phyloP scores from a whole-genome alignment of 495 filamentous ascomycete genomes.

The Lineolata rhizophorae region DNA sequence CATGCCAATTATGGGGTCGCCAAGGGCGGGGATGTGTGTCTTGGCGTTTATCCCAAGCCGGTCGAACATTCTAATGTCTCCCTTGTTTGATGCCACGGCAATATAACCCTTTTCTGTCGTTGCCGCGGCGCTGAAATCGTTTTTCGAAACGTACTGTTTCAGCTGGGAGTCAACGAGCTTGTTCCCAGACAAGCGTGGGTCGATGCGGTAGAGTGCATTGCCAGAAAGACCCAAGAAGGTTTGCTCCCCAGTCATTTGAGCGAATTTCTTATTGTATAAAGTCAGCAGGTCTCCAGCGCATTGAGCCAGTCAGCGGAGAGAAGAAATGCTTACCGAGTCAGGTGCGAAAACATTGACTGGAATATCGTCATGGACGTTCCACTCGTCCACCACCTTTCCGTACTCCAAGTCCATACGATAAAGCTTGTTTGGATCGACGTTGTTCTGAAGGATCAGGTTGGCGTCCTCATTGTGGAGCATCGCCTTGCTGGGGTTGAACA shows the following conservation, averaged over 20 bases:
- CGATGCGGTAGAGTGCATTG: constrained; percentile 85
- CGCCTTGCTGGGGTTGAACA: constrained; percentile 90
- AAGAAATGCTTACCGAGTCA: constrained; percentile 35
- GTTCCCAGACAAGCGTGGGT: constrained; percentile 72
- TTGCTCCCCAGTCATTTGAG: constrained; percentile 89
- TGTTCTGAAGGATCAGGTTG: constrained; percentile 81
- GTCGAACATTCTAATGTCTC: constrained; percentile 92
- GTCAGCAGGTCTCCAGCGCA: constrained; percentile 10
- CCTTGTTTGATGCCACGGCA: constrained; percentile 91
- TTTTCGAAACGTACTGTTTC: constrained; percentile 91
- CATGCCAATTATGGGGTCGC: constrained; percentile 83
- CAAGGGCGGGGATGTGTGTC: constrained; percentile 86
- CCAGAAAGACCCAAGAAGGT: constrained; percentile 81
- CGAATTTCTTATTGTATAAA: constrained; percentile 50
- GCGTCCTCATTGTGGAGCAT: constrained; percentile 91
- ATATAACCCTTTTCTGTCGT: constrained; percentile 94
- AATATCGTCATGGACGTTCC: constrained; percentile 98
- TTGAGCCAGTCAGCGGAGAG: background rate
- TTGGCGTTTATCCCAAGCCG: constrained; percentile 92
- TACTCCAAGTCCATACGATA: constrained; percentile 97
- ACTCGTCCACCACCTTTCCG: constrained; percentile 97
- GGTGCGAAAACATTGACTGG: constrained; percentile 75
- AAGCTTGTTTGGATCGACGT: constrained; percentile 67
- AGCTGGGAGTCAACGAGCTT: constrained; percentile 84
- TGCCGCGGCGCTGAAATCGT: constrained; percentile 81